Conservation (phyloP, 768 basidiomycete species). For the Leccinum uliginosum region DNA sequence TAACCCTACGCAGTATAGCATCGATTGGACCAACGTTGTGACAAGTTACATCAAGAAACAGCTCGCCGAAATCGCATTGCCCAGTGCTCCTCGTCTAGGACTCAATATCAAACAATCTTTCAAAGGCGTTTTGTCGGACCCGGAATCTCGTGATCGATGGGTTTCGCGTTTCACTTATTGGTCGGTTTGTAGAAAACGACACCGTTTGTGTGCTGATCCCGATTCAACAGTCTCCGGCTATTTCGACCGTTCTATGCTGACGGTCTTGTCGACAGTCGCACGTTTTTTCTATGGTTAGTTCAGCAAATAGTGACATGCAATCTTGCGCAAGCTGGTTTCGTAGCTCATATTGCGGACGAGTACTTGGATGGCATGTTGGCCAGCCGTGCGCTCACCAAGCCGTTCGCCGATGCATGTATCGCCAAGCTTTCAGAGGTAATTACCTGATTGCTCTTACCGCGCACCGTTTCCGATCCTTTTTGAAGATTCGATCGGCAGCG, state of each 20-base stretch:
- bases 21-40: constrained; percentile 81
- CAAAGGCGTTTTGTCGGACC: constrained; percentile 73
- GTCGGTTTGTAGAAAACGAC: constrained; percentile 33
- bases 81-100: constrained; percentile 70
- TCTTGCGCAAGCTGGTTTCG: constrained; percentile 75
- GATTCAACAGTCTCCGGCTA: constrained; percentile 52
- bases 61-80: constrained; percentile 70
- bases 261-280: constrained; percentile 72
- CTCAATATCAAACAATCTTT: constrained; percentile 82
- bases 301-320: constrained; percentile 75
- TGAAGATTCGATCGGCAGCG: constrained; percentile 53
- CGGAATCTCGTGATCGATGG: constrained; percentile 70
- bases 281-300: constrained; percentile 76
- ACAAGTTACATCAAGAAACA: constrained; percentile 83
- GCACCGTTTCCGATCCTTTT: constrained; percentile 1
- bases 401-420: constrained; percentile 69
- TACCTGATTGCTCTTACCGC: not conserved
- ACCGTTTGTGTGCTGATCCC: not conserved
- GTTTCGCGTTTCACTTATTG: constrained; percentile 75
- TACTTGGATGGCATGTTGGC: constrained; percentile 67
- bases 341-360: constrained; percentile 73
- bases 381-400: constrained; percentile 64
- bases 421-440: constrained; percentile 62
- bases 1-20: constrained; percentile 77
- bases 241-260: constrained; percentile 76